phyloP scores from a whole-genome alignment of 306 rosid genomes.

The Rubus parviflorus region DNA sequence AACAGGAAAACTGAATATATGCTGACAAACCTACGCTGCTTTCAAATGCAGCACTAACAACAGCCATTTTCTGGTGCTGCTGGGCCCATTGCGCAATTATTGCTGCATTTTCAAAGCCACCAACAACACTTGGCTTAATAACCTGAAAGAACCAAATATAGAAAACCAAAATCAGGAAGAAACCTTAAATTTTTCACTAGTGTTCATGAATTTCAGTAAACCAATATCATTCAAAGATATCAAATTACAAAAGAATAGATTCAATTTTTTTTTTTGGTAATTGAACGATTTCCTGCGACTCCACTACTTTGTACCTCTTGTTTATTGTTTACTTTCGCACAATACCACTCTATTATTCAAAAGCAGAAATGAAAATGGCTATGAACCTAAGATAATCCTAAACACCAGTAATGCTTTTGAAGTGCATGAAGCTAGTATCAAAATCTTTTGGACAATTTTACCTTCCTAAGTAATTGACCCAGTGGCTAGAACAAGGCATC shows the following conservation, averaged over 20 bases:
- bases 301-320: background rate
- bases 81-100: conserved; percentile 87
- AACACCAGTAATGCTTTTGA: background rate
- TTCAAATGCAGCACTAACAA: conserved; percentile 88
- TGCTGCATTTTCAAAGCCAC: conserved; percentile 89
- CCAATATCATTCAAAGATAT: background rate
- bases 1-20: conserved; percentile 73
- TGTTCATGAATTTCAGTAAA: background rate
- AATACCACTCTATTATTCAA: background rate
- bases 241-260: background rate
- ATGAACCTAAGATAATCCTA: background rate
- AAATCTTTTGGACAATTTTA: background rate
- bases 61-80: conserved; percentile 79
- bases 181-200: background rate
- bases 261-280: background rate
- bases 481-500: background rate
- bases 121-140: conserved; percentile 90
- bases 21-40: conserved; percentile 90
- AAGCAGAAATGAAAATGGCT: background rate
- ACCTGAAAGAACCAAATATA: conserved; percentile 51
- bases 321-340: background rate
- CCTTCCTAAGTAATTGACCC: background rate
- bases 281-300: background rate
- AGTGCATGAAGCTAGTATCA: background rate
- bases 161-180: conserved; percentile 6